These are phyloP conservation scores for Knufia petricola DNA, from an alignment of 2,329 filamentous ascomycete species.

Conservation along the genomic window DNA sequence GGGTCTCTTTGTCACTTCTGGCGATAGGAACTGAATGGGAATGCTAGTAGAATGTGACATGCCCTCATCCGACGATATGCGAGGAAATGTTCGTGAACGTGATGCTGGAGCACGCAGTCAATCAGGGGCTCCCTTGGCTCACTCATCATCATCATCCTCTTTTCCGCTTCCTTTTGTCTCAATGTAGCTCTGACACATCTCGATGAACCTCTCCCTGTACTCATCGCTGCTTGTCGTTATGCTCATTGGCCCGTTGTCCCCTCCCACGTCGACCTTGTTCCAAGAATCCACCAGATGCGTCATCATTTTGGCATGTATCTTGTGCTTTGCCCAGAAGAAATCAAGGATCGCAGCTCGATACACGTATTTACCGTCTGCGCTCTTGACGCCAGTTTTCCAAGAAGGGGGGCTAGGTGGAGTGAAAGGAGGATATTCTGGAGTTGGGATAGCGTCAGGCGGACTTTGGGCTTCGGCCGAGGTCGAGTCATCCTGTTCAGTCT, in stretches of 20 bases:
- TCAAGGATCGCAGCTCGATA: constrained; percentile 61
- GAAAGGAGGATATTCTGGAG: constrained; percentile 20
- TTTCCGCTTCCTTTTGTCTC: constrained; percentile 25
- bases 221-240: constrained; percentile 61
- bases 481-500: not conserved
- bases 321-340: constrained; percentile 72
- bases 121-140: not conserved
- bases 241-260: constrained; percentile 58
- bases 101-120: too few relatives aligned
- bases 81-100: too few relatives aligned
- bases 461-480: not conserved
- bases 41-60: too few relatives aligned
- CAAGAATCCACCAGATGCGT: constrained; percentile 55
- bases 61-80: too few relatives aligned
- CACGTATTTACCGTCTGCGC: constrained; percentile 44
- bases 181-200: constrained; percentile 42
- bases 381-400: constrained; percentile 55
- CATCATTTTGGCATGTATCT: constrained; percentile 55
- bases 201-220: constrained; percentile 51
- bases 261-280: constrained; percentile 45
- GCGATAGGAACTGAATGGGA: too few relatives aligned
- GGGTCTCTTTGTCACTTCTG: too few relatives aligned
- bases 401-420: constrained; percentile 28
- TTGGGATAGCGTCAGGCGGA: not conserved
- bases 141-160: not conserved